Evolutionary conservation across 768 basidiomycete genomes (phyloP), one percentile per base, ranked within the genome.

Genomic region (Leucosporidium creatinivorum): DNA sequence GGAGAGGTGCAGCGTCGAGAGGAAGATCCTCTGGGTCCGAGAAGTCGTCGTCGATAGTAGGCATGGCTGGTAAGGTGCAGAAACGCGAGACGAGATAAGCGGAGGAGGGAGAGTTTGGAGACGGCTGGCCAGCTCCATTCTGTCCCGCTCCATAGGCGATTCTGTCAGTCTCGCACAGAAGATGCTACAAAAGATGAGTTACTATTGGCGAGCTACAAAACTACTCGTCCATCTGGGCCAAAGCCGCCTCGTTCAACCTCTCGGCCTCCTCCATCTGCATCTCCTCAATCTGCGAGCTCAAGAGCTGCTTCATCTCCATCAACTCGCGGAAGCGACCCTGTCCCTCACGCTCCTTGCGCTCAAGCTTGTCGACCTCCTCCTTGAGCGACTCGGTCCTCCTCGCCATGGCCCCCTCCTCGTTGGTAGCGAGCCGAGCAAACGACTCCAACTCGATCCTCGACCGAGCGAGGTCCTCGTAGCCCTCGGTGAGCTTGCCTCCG

Each of bases 261-360:
- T 73, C 73, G 6, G 73, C 73, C 57, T 73, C 73, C 19, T 61
- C 56, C 33, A 70, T 18, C 57, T 68, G 64, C 69, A 70, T 61
- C 59, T 68, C 69, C 26, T 70, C 61, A 70, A 76, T 70, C 56
- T 76, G 76, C 75, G 74, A 69, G 64, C 78, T 76, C 66, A 81
- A 74, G 51, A 63, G 65, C 23, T 66, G 75, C 55, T 73, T 73
- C 25, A 69, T 88, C 65, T 81, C 80, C 65, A 87, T 85, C 69
- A 98, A 77, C 73, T 93, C 93, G n/a, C 84, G 85, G 78, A 94
- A 96, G 58, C 85, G 81, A 72, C 83, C 83, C 79, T 99, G 96
- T 72, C 96, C 79, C 73, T 84, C 78, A 62, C 82, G 80, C 79
- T 97, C 96, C 72, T 89, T 82, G 66, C 82, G 80, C 77, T 90